phyloP scores from a whole-genome alignment of 2,329 filamentous ascomycete genomes.

The Ploettnerulaceae sp. region DNA sequence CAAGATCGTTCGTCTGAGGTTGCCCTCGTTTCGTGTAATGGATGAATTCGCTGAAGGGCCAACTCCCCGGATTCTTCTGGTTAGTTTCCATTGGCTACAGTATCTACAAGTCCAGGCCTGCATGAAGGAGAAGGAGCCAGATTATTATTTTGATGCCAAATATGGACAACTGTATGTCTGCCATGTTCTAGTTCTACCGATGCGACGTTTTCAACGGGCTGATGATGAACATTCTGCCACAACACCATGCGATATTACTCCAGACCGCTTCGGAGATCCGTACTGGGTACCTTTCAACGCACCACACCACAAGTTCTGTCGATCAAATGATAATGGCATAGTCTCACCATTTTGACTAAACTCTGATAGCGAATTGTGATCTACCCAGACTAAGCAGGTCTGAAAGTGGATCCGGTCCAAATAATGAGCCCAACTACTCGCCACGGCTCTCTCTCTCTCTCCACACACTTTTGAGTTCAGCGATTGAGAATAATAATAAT shows the following conservation, averaged over 20 bases:
- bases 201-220: conserved; percentile 13
- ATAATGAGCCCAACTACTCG: conserved; percentile 1
- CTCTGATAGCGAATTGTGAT: conserved; percentile 2
- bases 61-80: conserved; percentile 18
- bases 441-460: conserved; percentile 1
- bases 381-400: conserved; percentile 1
- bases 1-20: not conserved
- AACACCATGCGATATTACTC: not conserved
- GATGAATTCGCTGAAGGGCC: conserved; percentile 11
- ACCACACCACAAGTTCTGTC: not conserved
- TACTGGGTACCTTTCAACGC: not conserved
- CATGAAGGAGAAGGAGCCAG: conserved; percentile 22
- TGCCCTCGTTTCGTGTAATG: not conserved
- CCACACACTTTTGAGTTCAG: conserved; percentile 5
- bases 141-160: conserved; percentile 15
- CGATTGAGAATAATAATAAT: no score
- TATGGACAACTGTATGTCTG: conserved; percentile 14
- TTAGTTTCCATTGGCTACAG: conserved; percentile 5
- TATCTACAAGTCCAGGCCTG: conserved; percentile 10
- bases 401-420: conserved; percentile 4
- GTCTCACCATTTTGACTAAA: not conserved
- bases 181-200: not conserved
- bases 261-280: not conserved
- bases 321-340: not conserved
- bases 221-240: not conserved